A percentile compares a stretch with the other conserved stretches of the same genome.
phyloP scores from a whole-genome alignment of 73 alveolate species.

The Uronychia setigera region DNA sequence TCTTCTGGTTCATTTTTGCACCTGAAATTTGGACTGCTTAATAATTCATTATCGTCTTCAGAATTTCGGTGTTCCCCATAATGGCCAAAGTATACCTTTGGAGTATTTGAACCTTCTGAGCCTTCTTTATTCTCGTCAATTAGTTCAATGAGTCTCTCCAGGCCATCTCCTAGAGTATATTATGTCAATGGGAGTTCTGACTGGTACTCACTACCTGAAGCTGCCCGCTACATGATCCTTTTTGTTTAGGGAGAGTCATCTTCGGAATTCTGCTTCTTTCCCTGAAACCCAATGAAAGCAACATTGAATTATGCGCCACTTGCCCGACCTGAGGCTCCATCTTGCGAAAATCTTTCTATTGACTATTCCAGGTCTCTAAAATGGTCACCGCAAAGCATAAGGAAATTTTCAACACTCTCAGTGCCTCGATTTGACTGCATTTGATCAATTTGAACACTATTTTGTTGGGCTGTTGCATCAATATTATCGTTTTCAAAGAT shows the following conservation, averaged over 20 bases:
- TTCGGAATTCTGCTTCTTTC: background rate
- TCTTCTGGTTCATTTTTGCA: too few relatives aligned
- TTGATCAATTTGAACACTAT: too few relatives aligned
- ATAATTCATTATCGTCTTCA: too few relatives aligned
- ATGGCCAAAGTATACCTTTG: too few relatives aligned
- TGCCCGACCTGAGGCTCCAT: too few relatives aligned
- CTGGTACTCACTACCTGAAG: background rate
- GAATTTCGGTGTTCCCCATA: too few relatives aligned
- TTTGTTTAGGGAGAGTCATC: background rate
- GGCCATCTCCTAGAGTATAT: background rate
- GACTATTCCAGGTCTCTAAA: background rate
- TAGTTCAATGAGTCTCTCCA: background rate
- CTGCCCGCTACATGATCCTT: background rate
- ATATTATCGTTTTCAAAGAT: too few relatives aligned
- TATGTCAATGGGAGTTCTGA: background rate
- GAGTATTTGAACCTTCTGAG: background rate
- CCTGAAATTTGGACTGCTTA: too few relatives aligned
- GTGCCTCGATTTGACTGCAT: too few relatives aligned
- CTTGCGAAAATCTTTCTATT: background rate
- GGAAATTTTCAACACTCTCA: background rate
- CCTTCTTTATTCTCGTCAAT: background rate
- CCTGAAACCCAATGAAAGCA: too few relatives aligned
- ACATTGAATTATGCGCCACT: too few relatives aligned
- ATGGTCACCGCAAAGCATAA: background rate
- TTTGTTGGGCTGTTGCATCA: too few relatives aligned